Conservation (phyloP, 2,329 filamentous ascomycete genomes). For the Aquanectria penicillioides region DNA sequence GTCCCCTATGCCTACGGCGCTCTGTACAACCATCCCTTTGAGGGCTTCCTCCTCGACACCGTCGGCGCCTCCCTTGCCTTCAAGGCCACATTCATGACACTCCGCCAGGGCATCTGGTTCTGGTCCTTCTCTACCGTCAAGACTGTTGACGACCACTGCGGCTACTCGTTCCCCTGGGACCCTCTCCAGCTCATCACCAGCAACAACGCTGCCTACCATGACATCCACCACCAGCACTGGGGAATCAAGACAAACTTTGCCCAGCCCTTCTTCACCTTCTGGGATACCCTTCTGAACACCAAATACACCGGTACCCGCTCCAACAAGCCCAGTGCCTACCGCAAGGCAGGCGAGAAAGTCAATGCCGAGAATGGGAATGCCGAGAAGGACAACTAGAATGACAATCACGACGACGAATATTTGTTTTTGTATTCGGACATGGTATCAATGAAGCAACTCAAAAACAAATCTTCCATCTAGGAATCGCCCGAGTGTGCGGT, state of each 20-base stretch:
- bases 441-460: conserved; percentile 33
- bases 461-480: conserved; percentile 24
- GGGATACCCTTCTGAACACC: conserved; percentile 85
- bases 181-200: conserved; percentile 90
- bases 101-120: conserved; percentile 87
- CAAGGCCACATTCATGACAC: conserved; percentile 82
- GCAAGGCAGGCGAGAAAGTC: conserved; percentile 32
- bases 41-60: conserved; percentile 94
- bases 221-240: conserved; percentile 99
- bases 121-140: conserved; percentile 92
- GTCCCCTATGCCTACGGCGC: conserved; percentile 98
- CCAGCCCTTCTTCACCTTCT: conserved; percentile 95
- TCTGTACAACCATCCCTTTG: conserved; percentile 94
- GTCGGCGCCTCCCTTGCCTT: conserved; percentile 87
- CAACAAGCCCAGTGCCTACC: conserved; percentile 50
- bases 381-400: conserved; percentile 25
- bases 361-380: conserved; percentile 26
- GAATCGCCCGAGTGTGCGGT: conserved; percentile 33
- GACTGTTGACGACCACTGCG: conserved; percentile 97
- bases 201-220: conserved; percentile 97
- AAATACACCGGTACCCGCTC: conserved; percentile 77
- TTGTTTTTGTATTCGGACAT: conserved; percentile 31
- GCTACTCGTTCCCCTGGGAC: conserved; percentile 95
- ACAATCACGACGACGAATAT: conserved; percentile 32
- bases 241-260: conserved; percentile 97